These are phyloP conservation scores for Lentinula edodes DNA, from an alignment of 768 basidiomycete genomes.

Conservation along the genomic window DNA sequence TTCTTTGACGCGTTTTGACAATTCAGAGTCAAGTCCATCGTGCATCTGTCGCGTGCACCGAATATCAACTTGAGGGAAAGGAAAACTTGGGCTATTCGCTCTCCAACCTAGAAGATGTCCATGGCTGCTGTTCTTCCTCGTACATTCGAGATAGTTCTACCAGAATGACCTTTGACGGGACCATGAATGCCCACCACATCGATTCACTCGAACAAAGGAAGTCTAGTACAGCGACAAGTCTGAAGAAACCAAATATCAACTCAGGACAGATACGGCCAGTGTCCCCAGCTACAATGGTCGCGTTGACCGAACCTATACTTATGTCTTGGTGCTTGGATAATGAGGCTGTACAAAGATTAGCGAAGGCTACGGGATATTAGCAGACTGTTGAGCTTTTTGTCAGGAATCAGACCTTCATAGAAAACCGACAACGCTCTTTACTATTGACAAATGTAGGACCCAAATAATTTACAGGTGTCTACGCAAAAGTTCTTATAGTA, in stretches of 20 bases:
- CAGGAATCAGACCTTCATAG: too few species aligned
- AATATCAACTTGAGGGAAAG: neutral
- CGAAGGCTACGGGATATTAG: neutral
- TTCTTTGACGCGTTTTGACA: neutral
- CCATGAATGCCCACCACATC: neutral
- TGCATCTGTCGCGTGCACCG: neutral
- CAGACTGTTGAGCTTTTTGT: neutral
- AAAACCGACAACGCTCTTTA: too few species aligned
- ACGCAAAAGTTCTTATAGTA: neutral
- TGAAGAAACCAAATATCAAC: neutral
- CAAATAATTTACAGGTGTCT: neutral
- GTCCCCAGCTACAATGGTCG: neutral
- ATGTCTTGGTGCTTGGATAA: constrained; percentile 3
- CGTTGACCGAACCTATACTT: neutral
- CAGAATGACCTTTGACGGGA: neutral
- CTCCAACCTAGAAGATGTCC: neutral
- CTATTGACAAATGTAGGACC: neutral
- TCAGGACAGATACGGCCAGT: neutral
- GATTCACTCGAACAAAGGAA: neutral
- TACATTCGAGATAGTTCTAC: neutral
- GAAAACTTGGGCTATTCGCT: neutral
- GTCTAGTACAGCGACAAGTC: neutral
- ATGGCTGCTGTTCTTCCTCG: neutral
- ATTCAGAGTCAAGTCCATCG: neutral
- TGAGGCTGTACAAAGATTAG: neutral